Evolutionary conservation across 192 early-diverging fungal genomes (phyloP), one percentile per base, ranked within the genome.

Genomic region (Coemansia sp.): DNA sequence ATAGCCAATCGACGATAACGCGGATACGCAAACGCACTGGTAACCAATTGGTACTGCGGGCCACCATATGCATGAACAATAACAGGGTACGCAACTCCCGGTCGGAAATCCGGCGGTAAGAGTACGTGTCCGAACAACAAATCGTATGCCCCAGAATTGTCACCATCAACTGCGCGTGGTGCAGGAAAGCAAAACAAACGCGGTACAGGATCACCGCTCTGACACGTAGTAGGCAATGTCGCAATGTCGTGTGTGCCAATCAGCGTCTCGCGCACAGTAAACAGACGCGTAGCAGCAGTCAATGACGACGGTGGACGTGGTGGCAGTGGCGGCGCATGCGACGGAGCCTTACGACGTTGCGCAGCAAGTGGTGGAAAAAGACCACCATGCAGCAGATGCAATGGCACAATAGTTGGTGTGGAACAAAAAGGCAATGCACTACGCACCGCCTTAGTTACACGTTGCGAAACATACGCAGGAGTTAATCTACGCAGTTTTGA

Each of bases 31-130:
- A 84, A 90, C 20, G 90, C 91, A 54, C 91, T 92, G 4, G 85
- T 88, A 9, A 91, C 88, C 66, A 90, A 68, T 64, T 91, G 89
- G 46, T 86, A 86, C 63, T 88, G 81, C 7, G 91, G 91, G 4
- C 91, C 91, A 17, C 91, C 91, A 57, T 92, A 92, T 14, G 91
- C 84, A 24, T 84, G 77, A 29, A 91, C 73, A 11, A 92, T 46
- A 0, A 85, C 88, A 14, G 89, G 89, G 61, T 88, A 61, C 4
- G 8, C 51, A 6, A 25, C 20, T 9, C 59, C 67, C 2, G 54
- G 53, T 2, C 7, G 14, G 25, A 60, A 62, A 31, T 62, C 67
- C 0, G 67, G 67, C 32, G 67, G 67, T 39, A 68, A 20, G 20
- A 57, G 61, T 22, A 68, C 67, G 32, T 68, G 67, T 0, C 67